A percentile compares a stretch with the other conserved stretches of the same genome.
These are phyloP conservation scores for Phytopythium oedochilum DNA, from an alignment of 352 stramenopile genomes.

Conservation along the genomic window DNA sequence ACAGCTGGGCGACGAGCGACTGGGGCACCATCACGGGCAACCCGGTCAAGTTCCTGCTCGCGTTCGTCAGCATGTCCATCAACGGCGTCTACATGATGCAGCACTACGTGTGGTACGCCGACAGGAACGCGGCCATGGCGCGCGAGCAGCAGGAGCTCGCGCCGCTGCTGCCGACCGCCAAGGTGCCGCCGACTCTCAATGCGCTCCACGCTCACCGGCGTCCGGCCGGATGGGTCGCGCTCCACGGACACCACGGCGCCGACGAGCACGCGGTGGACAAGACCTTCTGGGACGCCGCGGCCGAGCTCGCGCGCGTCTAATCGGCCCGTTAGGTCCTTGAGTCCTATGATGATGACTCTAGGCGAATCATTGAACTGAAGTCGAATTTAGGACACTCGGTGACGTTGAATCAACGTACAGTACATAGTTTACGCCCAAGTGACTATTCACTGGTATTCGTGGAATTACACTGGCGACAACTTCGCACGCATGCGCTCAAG, in stretches of 20 bases:
- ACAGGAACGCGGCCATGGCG: slow-evolving; percentile 44
- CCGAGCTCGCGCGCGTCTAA: background rate
- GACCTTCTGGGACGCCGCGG: background rate
- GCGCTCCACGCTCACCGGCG: background rate
- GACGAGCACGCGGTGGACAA: slow-evolving; percentile 1
- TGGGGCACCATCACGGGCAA: slow-evolving; percentile 94
- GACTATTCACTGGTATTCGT: too few species aligned
- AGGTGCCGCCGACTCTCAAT: too few species aligned
- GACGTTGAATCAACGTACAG: too few species aligned
- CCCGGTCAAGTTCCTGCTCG: slow-evolving; percentile 95
- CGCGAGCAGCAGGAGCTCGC: slow-evolving; percentile 3
- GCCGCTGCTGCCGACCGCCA: slow-evolving; percentile 26
- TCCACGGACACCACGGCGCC: too few species aligned
- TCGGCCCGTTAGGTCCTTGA: too few species aligned
- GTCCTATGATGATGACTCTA: too few species aligned
- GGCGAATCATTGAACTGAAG: too few species aligned
- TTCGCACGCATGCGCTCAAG: too few species aligned
- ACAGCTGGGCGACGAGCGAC: slow-evolving; percentile 88
- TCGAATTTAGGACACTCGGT: too few species aligned
- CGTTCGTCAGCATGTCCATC: slow-evolving; percentile 95
- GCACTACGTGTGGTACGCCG: slow-evolving; percentile 94
- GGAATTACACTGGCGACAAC: too few species aligned
- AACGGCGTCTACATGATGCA: slow-evolving; percentile 96
- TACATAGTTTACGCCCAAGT: too few species aligned
- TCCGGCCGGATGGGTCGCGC: too few species aligned